Conservation (phyloP, 1,284 basidiomycete species). For the Somion occarium region DNA sequence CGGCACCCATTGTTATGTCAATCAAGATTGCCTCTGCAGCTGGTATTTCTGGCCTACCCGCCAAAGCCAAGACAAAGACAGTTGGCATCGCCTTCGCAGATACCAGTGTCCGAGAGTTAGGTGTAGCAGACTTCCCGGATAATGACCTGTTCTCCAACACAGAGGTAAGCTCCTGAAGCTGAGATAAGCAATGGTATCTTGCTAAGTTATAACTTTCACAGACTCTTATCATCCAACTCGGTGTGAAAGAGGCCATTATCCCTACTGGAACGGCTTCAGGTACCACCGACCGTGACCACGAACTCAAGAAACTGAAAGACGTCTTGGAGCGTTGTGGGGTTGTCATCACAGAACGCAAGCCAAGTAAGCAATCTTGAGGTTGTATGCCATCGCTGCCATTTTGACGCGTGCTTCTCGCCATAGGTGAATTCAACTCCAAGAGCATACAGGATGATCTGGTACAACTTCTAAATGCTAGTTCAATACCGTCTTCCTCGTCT, state of each 20-base stretch:
- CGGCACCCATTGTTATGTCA: constrained; percentile 89
- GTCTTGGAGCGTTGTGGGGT: constrained; percentile 90
- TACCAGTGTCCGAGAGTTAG: constrained; percentile 68
- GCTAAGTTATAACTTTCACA: constrained; percentile 26
- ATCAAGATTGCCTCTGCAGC: constrained; percentile 70
- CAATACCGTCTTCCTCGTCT: constrained; percentile 33
- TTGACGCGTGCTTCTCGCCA: not conserved
- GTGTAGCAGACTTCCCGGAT: constrained; percentile 86
- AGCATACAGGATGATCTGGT: constrained; percentile 85
- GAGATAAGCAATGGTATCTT: not conserved
- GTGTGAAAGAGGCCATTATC: constrained; percentile 90
- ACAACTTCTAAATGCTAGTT: constrained; percentile 59
- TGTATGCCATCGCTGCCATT: not conserved
- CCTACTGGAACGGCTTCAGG: constrained; percentile 65
- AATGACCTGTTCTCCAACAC: constrained; percentile 96
- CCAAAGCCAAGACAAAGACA: constrained; percentile 53
- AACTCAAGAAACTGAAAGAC: constrained; percentile 79
- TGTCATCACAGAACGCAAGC: constrained; percentile 85
- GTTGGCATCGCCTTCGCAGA: constrained; percentile 78
- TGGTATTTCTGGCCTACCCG: constrained; percentile 30
- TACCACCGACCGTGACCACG: constrained; percentile 77
- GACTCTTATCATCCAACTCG: constrained; percentile 94
- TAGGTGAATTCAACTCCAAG: constrained; percentile 82
- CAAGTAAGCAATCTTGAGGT: constrained; percentile 45
- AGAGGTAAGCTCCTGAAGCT: constrained; percentile 52